These are phyloP conservation scores for Echinosophora koreensis DNA, from an alignment of 306 rosid species.

Conservation along the genomic window DNA sequence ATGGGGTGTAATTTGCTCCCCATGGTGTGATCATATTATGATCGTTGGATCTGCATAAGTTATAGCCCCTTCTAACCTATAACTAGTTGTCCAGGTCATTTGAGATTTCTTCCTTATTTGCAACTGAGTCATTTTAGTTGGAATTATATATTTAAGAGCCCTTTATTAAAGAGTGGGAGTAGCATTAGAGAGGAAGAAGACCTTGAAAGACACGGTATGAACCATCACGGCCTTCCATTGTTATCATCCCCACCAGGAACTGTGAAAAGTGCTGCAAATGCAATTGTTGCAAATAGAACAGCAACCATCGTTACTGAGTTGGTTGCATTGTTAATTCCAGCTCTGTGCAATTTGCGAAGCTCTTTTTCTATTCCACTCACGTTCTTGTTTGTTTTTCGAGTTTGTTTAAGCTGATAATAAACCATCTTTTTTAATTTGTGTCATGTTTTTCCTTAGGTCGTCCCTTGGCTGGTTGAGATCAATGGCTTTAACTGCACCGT, in stretches of 20 bases:
- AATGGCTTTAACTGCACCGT: conserved; percentile 70
- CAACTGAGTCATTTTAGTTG: no score
- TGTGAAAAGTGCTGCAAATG: conserved; percentile 85
- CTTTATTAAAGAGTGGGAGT: no score
- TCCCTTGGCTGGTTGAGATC: conserved; percentile 91
- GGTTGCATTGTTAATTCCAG: conserved; percentile 81
- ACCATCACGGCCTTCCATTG: conserved; percentile 67
- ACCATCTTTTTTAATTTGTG: conserved; percentile 81
- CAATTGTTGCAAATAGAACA: conserved; percentile 85
- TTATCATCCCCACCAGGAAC: conserved; percentile 82
- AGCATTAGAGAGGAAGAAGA: conserved; percentile 78
- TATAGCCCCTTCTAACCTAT: no score
- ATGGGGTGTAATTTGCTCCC: no score
- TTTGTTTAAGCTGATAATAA: conserved; percentile 81
- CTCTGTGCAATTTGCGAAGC: conserved; percentile 75
- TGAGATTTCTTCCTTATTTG: no score
- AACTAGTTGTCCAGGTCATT: no score
- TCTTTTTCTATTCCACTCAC: conserved; percentile 80
- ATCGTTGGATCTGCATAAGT: no score
- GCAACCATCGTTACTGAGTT: conserved; percentile 91
- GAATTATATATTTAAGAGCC: no score
- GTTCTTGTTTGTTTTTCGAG: conserved; percentile 79
- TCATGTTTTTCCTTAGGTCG: conserved; percentile 77
- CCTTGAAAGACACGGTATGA: conserved; percentile 58
- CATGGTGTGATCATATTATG: no score